A percentile compares a stretch with the other conserved stretches of the same genome.
Conservation (phyloP, 139 green algal genomes). For the Spirogloea muscicola region DNA sequence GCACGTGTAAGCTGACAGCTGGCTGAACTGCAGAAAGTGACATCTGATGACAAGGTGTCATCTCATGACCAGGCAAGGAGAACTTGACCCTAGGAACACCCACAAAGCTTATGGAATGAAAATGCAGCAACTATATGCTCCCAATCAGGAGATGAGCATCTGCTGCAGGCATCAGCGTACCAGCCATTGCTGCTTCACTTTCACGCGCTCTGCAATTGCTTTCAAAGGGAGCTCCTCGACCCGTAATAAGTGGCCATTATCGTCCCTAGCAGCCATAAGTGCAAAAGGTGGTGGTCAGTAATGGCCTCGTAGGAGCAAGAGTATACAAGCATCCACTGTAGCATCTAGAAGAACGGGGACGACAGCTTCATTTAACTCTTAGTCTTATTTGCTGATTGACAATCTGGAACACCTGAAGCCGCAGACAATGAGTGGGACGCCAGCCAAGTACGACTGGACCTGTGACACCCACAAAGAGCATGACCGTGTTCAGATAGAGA, state of each 20-base stretch:
- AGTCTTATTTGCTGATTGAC: background rate
- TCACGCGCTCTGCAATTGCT: constrained; percentile 8
- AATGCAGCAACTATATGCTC: background rate
- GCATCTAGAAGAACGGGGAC: background rate
- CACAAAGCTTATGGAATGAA: background rate
- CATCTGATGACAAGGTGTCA: background rate
- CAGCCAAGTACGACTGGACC: constrained; percentile 29
- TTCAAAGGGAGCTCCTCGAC: background rate
- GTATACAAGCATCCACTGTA: background rate
- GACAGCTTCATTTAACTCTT: background rate
- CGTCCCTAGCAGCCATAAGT: background rate
- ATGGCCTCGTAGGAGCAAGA: constrained; percentile 1
- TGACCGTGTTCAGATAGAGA: background rate
- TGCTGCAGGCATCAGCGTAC: background rate
- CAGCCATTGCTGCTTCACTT: constrained; percentile 19
- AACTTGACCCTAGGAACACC: too few relatives aligned
- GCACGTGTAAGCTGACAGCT: background rate
- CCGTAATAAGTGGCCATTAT: background rate
- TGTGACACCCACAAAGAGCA: background rate
- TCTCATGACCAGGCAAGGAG: background rate
- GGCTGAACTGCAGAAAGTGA: background rate
- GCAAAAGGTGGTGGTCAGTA: background rate
- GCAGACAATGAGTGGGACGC: constrained; percentile 11
- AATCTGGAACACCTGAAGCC: constrained; percentile 13
- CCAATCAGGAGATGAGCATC: background rate